Evolutionary conservation across 176 grass and related monocot genomes (phyloP).

Genomic region (Avena eriantha): DNA sequence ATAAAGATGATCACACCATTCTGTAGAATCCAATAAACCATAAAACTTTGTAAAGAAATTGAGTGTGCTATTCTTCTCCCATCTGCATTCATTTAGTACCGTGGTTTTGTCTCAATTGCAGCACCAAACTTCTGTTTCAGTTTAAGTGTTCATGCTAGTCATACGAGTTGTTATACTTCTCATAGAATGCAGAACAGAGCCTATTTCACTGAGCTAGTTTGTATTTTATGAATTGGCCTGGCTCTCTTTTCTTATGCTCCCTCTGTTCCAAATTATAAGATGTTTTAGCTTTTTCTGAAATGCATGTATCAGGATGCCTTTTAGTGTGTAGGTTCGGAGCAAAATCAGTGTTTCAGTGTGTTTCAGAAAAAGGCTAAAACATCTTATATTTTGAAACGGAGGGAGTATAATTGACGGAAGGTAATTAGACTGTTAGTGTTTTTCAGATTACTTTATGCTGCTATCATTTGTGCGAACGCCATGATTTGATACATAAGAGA

Average conservation of each 20-base stretch:
- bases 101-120: background rate
- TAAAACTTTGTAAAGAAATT: background rate
- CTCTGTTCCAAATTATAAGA: too few relatives aligned
- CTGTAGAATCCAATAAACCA: background rate
- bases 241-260: background rate
- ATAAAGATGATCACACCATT: background rate
- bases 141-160: background rate
- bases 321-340: too few relatives aligned
- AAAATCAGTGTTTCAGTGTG: too few relatives aligned
- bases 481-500: constrained; percentile 18
- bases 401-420: background rate
- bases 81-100: background rate
- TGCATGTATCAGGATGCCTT: too few relatives aligned
- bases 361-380: too few relatives aligned
- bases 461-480: background rate
- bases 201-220: background rate
- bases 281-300: too few relatives aligned
- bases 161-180: background rate
- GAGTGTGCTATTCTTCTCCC: background rate
- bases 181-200: constrained; percentile 13
- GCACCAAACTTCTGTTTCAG: constrained; percentile 2
- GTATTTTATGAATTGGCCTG: constrained; percentile 28
- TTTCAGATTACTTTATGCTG: background rate
- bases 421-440: constrained; percentile 11
- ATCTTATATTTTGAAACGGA: too few relatives aligned